These are phyloP conservation scores for Rhodosporidiobolus odoratus DNA, from an alignment of 768 basidiomycete species.

Conservation along the genomic window DNA sequence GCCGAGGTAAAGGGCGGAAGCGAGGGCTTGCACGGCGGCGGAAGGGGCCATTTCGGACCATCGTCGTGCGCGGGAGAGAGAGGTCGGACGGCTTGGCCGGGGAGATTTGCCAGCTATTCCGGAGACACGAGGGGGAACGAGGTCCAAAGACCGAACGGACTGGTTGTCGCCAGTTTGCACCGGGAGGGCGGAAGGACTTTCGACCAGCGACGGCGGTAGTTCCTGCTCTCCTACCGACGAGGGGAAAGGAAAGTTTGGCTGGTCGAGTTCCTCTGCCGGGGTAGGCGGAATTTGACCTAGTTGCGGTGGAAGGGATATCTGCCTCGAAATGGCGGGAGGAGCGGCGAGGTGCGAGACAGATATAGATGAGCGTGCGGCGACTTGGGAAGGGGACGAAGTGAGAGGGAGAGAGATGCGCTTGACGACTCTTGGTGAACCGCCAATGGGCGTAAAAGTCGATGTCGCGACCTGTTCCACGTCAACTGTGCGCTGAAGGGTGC, in stretches of 20 bases:
- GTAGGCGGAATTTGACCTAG: conserved; percentile 20
- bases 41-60: conserved; percentile 22
- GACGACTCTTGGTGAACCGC: neutral
- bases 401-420: conserved; percentile 9
- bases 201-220: neutral
- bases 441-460: neutral
- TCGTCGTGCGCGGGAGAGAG: conserved; percentile 8
- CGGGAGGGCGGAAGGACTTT: neutral
- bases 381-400: neutral
- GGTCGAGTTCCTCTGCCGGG: neutral
- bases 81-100: neutral
- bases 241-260: neutral
- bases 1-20: conserved; percentile 9
- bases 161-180: neutral
- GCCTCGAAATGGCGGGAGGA: neutral
- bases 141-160: neutral
- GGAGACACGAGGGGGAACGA: neutral
- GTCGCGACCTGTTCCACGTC: neutral
- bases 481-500: conserved; percentile 41
- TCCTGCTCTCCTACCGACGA: neutral
- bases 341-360: neutral
- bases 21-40: conserved; percentile 6
- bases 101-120: neutral
- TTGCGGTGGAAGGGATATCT: neutral
- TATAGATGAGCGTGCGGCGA: neutral